Evolutionary conservation across 2,329 filamentous ascomycete genomes (phyloP).

Genomic region (Cercospora sojina): DNA sequence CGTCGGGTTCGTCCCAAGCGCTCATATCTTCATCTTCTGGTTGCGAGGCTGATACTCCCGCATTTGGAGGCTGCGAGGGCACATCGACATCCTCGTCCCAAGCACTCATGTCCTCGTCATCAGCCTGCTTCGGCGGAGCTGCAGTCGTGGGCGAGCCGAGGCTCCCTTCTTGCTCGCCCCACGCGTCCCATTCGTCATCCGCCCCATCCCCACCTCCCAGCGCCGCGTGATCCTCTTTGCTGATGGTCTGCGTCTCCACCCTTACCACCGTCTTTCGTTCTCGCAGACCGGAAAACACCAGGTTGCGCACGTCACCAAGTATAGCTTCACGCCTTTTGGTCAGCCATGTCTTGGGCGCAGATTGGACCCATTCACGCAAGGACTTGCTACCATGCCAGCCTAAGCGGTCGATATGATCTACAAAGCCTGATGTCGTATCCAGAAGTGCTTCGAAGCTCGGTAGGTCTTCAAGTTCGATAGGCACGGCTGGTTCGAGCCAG

Average conservation of each 20-base stretch:
- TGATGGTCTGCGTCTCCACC: conserved; percentile 78
- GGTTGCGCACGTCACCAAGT: conserved; percentile 69
- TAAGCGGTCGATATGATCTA: conserved; percentile 59
- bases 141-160: conserved; percentile 12
- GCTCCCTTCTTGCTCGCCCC: conserved; percentile 67
- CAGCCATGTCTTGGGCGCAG: conserved; percentile 81
- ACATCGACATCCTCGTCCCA: conserved; percentile 43
- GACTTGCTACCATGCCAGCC: conserved; percentile 63
- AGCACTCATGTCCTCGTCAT: conserved; percentile 51
- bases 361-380: conserved; percentile 75
- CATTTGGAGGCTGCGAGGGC: conserved; percentile 31
- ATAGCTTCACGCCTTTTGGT: conserved; percentile 77
- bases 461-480: conserved; percentile 70
- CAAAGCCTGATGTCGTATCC: conserved; percentile 64
- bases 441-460: conserved; percentile 69
- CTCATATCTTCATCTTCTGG: conserved; percentile 50
- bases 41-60: conserved; percentile 33
- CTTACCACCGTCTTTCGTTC: conserved; percentile 71
- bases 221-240: conserved; percentile 62
- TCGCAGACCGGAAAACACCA: conserved; percentile 67
- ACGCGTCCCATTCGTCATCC: conserved; percentile 74
- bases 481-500: conserved; percentile 76
- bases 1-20: conserved; percentile 46
- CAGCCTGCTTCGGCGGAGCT: conserved; percentile 30
- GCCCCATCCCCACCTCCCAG: conserved; percentile 45